phyloP scores from a whole-genome alignment of 306 rosid species.

The Hylodesmum podocarpum region DNA sequence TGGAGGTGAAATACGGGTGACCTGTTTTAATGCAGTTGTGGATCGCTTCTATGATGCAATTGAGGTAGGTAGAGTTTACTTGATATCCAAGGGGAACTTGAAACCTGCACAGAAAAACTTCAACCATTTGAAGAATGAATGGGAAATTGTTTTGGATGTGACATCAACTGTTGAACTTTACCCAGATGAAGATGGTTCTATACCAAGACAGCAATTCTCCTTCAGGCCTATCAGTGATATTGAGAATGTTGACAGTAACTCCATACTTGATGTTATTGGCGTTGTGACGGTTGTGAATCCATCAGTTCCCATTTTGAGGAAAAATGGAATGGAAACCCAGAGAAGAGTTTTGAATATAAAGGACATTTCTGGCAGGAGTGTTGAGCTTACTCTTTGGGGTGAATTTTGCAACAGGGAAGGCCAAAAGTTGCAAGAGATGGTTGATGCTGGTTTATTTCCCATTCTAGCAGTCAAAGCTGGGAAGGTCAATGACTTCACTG shows the following conservation, averaged over 20 bases:
- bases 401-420: slow-evolving; percentile 87
- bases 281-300: slow-evolving; percentile 64
- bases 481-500: slow-evolving; percentile 76
- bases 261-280: slow-evolving; percentile 71
- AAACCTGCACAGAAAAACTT: slow-evolving; percentile 81
- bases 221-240: slow-evolving; percentile 64
- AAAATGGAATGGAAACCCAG: slow-evolving; percentile 85
- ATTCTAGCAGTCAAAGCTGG: slow-evolving; percentile 84
- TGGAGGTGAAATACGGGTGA: slow-evolving; percentile 79
- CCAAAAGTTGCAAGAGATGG: slow-evolving; percentile 59
- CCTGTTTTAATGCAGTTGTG: slow-evolving; percentile 84
- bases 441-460: slow-evolving; percentile 51
- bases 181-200: slow-evolving; percentile 75
- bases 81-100: slow-evolving; percentile 73
- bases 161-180: slow-evolving; percentile 67
- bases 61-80: slow-evolving; percentile 76
- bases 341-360: slow-evolving; percentile 66
- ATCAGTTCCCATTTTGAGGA: slow-evolving; percentile 76
- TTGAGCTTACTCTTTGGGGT: slow-evolving; percentile 84
- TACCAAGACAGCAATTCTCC: slow-evolving; percentile 73
- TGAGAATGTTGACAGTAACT: slow-evolving; percentile 62
- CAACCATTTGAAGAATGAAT: slow-evolving; percentile 80
- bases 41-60: slow-evolving; percentile 69
- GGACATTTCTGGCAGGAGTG: slow-evolving; percentile 65
- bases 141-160: slow-evolving; percentile 73